Evolutionary conservation across 2,329 filamentous ascomycete genomes (phyloP), one percentile per base, ranked within the genome.

Genomic region (Fusarium dimerum): DNA sequence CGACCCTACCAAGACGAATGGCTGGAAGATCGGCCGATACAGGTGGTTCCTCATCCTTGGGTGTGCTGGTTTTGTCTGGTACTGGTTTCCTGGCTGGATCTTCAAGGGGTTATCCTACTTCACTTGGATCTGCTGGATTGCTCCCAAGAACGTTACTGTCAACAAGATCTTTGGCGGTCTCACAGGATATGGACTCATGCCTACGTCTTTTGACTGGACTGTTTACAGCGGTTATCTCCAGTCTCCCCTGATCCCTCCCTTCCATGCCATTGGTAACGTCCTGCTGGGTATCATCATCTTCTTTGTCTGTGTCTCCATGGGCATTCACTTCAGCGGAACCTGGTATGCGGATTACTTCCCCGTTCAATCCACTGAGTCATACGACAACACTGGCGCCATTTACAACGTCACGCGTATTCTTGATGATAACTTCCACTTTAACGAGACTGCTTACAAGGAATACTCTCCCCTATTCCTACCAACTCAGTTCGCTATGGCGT

Each of bases 401-500:
- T 88, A 89, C 71, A 79, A 87, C 54, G 82, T 85, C 5, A 74
- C 75, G 3, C 76, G 75, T n/a, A 85, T 88, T 45, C 75, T 88
- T 16, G 79, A 79, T 49, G 59, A 70, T 5, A 74, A 84, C 57
- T 72, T 76, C 49, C 74, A 79, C n/a, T 81, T 89, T 52, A 80
- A 88, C 66, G 77, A 79, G 60, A 77, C 75, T 3, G 81, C 81
- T 13, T 89, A 89, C 68, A 73, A 79, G 55, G 73, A 74, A 18
- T 88, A 89, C 67, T 88, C 85, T 17, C 86, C 86, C 2, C 76
- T 88, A 5, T 88, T 82, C 63, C 73, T 89, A 17, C 78, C 83
- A 3, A 79, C 84, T 0, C 85, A 86, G 54, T 89, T 83, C 54
- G 78, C 79, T 3, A 67, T 84, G 38, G 72, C 76, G 8, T 84